Evolutionary conservation across 192 early-diverging fungal species (phyloP), one percentile per base, ranked within the genome.

Genomic region (Cladochytrium replicatum): DNA sequence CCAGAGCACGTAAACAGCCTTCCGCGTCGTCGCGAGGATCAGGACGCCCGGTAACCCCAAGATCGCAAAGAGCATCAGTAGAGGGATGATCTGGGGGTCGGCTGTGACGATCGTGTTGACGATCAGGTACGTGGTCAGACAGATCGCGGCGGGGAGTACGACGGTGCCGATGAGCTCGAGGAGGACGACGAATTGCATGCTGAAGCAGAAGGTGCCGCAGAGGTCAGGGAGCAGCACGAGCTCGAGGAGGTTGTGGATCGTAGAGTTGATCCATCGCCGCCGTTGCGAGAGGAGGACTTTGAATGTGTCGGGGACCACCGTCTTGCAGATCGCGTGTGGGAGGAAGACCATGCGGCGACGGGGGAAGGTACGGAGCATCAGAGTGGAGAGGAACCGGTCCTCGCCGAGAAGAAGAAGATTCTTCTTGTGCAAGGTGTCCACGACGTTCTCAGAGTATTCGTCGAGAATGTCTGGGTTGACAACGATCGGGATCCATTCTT

Each of bases 121-220:
- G 43, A 93, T 63, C 23, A 77, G 49, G 58, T 93, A 94, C 29
- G 91, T 32, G 1, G 89, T 93, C 60, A 91, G 91, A 0, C 68
- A 61, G 42, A 91, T 89, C 39, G 92, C 91, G 13, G 91, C 94
- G 0, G 94, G 94, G 11, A 98, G 69, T 6, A 88, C 85, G 23
- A 93, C 74, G 4, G 94, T 95, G 26, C 90, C 91, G 27, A 93
- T 68, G 24, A 98, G 69, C 34, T 97, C 91, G 83, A 97, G 88
- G 45, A 89, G 87, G 32, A 97, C 82, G 34, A 94, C 80, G 67
- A 97, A 97, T 75, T 71, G 93, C 77, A 80, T 97, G 38, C 88
- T 91, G 55, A 97, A 88, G 58, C 93, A 97, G 64, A 97, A 97
- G 2, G 88, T 95, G 27, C 93, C 93, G 68, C 93, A 97, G 31